Percentiles rank a stretch among this genome's conserved stretches.
These are phyloP conservation scores for Isabelozyma pseudorhagii DNA, from an alignment of 805 yeast species.

Conservation along the genomic window DNA sequence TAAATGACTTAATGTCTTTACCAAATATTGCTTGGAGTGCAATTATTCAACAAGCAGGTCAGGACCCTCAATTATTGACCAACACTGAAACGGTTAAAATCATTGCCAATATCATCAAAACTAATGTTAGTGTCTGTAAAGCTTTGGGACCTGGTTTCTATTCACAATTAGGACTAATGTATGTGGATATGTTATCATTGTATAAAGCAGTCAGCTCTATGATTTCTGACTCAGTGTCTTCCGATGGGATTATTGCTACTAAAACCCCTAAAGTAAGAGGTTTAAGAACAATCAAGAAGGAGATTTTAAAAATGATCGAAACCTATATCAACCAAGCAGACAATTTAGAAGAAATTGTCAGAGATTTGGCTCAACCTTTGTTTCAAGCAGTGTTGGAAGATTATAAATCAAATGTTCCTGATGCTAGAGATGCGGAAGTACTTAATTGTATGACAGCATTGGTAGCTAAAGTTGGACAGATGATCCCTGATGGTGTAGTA, in stretches of 20 bases:
- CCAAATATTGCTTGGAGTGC: slow-evolving; percentile 96
- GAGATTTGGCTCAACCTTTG: slow-evolving; percentile 78
- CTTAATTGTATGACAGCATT: slow-evolving; percentile 91
- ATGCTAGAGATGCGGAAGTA: slow-evolving; percentile 97
- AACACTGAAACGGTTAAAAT: slow-evolving; percentile 86
- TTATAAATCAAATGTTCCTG: slow-evolving; percentile 84
- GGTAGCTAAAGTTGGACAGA: slow-evolving; percentile 79
- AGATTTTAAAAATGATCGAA: slow-evolving; percentile 83
- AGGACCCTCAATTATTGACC: slow-evolving; percentile 74
- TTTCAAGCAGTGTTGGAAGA: slow-evolving; percentile 85
- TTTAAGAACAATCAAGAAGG: slow-evolving; percentile 93
- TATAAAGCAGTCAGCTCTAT: slow-evolving; percentile 85
- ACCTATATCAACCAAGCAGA: slow-evolving; percentile 86
- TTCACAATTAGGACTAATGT: slow-evolving; percentile 82
- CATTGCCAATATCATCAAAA: slow-evolving; percentile 88
- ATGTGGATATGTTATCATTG: slow-evolving; percentile 83
- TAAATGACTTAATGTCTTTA: slow-evolving; percentile 77
- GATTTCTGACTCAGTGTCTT: slow-evolving; percentile 77
- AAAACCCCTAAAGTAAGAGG: slow-evolving; percentile 95
- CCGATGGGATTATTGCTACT: slow-evolving; percentile 84
- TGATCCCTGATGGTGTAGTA: slow-evolving; percentile 88
- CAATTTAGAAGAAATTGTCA: slow-evolving; percentile 77
- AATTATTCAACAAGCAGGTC: slow-evolving; percentile 79
- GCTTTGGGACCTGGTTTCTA: slow-evolving; percentile 90
- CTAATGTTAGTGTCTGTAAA: slow-evolving; percentile 93